Conservation (phyloP, 2,329 filamentous ascomycete genomes). For the Phyllosticta citribraziliensis region DNA sequence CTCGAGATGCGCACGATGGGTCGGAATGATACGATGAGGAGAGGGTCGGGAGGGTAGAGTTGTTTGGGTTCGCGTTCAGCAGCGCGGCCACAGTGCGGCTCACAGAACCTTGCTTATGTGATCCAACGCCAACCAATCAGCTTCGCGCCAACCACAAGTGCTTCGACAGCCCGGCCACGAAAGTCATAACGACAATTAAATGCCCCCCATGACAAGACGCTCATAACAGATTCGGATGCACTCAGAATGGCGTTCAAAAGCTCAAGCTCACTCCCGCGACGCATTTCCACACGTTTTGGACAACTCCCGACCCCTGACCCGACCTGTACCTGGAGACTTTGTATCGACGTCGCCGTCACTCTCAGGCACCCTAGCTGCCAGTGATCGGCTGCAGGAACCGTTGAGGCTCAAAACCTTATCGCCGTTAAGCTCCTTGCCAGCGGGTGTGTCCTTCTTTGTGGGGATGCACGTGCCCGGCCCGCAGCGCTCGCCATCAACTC, state of each 20-base stretch:
- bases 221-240: not conserved
- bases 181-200: constrained; percentile 3
- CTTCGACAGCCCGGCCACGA: constrained; percentile 4
- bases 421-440: constrained; percentile 11
- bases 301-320: not conserved
- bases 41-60: not conserved
- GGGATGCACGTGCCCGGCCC: constrained; percentile 12
- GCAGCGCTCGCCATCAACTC: constrained; percentile 5
- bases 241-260: not conserved
- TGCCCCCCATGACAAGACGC: constrained; percentile 2
- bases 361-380: constrained; percentile 12
- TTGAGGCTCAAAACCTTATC: constrained; percentile 14
- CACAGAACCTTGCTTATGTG: constrained; percentile 7
- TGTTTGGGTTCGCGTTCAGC: constrained; percentile 11
- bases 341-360: constrained; percentile 4
- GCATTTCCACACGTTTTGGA: not conserved
- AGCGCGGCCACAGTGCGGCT: constrained; percentile 5
- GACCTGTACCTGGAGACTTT: not conserved
- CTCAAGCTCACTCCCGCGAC: constrained; percentile 8
- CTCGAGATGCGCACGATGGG: not conserved
- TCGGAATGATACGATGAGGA: not conserved
- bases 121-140: constrained; percentile 5
- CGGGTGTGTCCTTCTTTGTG: constrained; percentile 11
- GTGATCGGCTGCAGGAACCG: constrained; percentile 15
- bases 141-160: constrained; percentile 5